Evolutionary conservation across 192 early-diverging fungal genomes (phyloP), one percentile per base, ranked within the genome.

Genomic region (Backusella luteola): DNA sequence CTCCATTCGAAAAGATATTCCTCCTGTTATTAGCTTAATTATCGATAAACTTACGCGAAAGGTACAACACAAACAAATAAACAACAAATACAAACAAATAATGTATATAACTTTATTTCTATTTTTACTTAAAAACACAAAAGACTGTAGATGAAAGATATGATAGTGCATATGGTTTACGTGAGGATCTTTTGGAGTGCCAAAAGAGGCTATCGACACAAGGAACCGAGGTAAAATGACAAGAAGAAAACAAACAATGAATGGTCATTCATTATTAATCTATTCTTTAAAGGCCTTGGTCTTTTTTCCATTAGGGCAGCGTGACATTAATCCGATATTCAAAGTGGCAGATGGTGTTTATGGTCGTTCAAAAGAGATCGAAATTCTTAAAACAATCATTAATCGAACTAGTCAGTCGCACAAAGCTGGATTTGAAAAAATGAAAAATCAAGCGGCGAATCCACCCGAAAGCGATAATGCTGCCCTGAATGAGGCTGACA

Each of bases 71-170:
- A 9, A 17, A 41, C 4, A 67, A 71, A 41, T 1, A 26, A 42
- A 75, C 0, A 14, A 0, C 32, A 67, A 66, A 52, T 6, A 9
- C 26, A 74, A 63, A 38, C 26, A 59, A 21, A 23, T 63, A 29
- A 29, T 63, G n/a, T 38, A 46, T 34, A 17, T 72, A 23, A 49
- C 46, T 49, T 21, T 49, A n/a, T 49, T 49, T 49, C 21, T 2
- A 17, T 39, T 39, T 39, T 44, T 17, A 3, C 21, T 3, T 17
- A 73, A 41, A 63, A 46, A 66, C n/a, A 15, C 11, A 15, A 23
- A 75, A 80, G 79, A 41, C 68, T 72, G 71, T 73, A 8, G 69
- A 80, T 67, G 79, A 80, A 38, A 68, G 79, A 41, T 80, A 80
- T 44, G 56, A 71, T 46, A 80, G 79, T 52, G 74, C 63, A 7